phyloP scores from a whole-genome alignment of 2,329 filamentous ascomycete genomes.

The Myotisia sp. region DNA sequence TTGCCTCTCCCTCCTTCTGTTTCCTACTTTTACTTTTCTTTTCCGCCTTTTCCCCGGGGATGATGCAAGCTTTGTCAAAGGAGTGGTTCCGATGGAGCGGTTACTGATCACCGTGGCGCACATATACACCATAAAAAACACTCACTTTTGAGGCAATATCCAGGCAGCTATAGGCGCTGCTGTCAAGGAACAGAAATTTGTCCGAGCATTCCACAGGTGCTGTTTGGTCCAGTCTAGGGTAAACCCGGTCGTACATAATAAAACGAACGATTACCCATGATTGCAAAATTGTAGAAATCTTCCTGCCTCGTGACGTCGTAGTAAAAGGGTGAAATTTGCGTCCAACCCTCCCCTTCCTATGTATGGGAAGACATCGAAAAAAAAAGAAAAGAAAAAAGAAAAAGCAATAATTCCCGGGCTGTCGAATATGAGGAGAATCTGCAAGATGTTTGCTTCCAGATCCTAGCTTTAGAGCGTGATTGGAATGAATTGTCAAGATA shows the following conservation, averaged over 20 bases:
- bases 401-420: constrained; percentile 4
- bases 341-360: constrained; percentile 8
- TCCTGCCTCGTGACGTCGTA: constrained; percentile 7
- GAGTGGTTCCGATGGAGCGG: constrained; percentile 8
- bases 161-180: too few relatives aligned
- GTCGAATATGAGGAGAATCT: constrained; percentile 6
- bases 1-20: too few relatives aligned
- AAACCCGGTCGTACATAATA: constrained; percentile 8
- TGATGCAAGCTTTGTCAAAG: constrained; percentile 4
- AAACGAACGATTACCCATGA: constrained; percentile 8
- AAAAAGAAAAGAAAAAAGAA: too few relatives aligned
- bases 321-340: constrained; percentile 7
- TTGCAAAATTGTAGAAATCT: too few relatives aligned
- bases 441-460: constrained; percentile 10
- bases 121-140: too few relatives aligned
- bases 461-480: constrained; percentile 3
- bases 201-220: constrained; percentile 10
- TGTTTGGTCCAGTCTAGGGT: constrained; percentile 7
- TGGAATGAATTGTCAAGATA: constrained; percentile 3
- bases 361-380: constrained; percentile 1
- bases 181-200: constrained; percentile 7
- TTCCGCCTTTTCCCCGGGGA: too few relatives aligned
- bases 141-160: too few relatives aligned
- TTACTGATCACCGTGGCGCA: constrained; percentile 11
- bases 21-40: too few relatives aligned